Conservation (phyloP, 352 stramenopile species). For the Phytophthora idaei region DNA sequence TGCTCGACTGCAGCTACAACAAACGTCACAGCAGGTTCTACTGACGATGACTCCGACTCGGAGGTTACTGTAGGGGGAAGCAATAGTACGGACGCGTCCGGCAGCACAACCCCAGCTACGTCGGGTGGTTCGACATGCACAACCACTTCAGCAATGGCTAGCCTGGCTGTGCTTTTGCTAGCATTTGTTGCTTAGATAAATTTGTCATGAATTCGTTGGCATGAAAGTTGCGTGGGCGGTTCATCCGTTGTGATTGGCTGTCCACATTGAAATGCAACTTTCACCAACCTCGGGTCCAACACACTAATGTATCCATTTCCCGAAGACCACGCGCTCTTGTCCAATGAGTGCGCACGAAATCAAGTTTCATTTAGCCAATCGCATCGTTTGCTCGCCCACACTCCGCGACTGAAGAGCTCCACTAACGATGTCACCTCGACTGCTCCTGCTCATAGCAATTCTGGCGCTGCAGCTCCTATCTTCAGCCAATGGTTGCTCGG, state of each 20-base stretch:
- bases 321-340: not conserved
- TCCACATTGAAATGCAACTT: not conserved
- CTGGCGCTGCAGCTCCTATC: not conserved
- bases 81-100: too few relatives aligned
- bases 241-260: not conserved
- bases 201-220: too few relatives aligned
- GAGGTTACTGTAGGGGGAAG: too few relatives aligned
- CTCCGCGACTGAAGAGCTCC: not conserved
- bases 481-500: slow-evolving; percentile 39
- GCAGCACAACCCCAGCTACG: too few relatives aligned
- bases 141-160: too few relatives aligned
- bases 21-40: too few relatives aligned
- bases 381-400: not conserved
- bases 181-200: too few relatives aligned
- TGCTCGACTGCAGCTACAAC: not conserved
- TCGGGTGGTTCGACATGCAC: too few relatives aligned
- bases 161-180: too few relatives aligned
- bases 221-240: too few relatives aligned
- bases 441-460: not conserved
- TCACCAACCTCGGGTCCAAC: not conserved
- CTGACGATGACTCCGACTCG: too few relatives aligned
- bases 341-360: slow-evolving; percentile 6
- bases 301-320: slow-evolving; percentile 14
- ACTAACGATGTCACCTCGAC: not conserved
- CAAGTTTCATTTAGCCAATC: not conserved